These are phyloP conservation scores for Leccinum boreale DNA, from an alignment of 768 basidiomycete genomes.

Conservation along the genomic window DNA sequence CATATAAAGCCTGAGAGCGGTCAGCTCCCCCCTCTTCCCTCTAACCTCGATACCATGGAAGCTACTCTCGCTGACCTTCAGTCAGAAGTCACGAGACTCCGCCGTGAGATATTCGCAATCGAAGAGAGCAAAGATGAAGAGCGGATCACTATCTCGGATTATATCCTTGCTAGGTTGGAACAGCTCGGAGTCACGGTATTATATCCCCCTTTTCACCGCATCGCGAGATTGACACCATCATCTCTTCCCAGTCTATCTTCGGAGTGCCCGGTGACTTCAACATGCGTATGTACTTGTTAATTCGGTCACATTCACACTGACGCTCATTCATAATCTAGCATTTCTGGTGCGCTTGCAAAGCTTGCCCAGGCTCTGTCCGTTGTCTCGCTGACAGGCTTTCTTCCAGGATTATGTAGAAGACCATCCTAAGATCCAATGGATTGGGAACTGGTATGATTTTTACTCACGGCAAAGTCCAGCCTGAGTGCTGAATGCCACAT, in stretches of 20 bases:
- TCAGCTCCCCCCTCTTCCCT: not conserved
- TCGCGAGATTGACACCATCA: not conserved
- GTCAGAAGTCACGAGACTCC: constrained; percentile 45
- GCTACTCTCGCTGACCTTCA: constrained; percentile 29
- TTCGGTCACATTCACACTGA: not conserved
- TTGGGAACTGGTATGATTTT: constrained; percentile 69
- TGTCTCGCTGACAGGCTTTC: not conserved
- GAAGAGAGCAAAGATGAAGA: constrained; percentile 30
- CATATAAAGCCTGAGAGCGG: not conserved
- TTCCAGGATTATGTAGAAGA: constrained; percentile 79
- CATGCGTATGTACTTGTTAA: constrained; percentile 40
- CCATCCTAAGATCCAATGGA: constrained; percentile 74
- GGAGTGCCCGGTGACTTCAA: constrained; percentile 90
- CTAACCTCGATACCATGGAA: constrained; percentile 10
- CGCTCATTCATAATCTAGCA: constrained; percentile 16
- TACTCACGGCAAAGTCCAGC: not conserved
- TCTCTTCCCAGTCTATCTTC: constrained; percentile 59
- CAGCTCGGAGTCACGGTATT: constrained; percentile 62
- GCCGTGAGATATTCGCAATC: constrained; percentile 42
- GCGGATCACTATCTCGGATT: constrained; percentile 52
- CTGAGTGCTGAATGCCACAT: constrained; percentile 7
- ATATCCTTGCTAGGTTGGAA: constrained; percentile 58
- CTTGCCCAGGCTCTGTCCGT: not conserved
- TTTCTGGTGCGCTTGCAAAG: constrained; percentile 23
- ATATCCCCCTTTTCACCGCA: constrained; percentile 11